These are phyloP conservation scores for Beauveria asiatica DNA, from an alignment of 2,329 filamentous ascomycete genomes.

Conservation along the genomic window DNA sequence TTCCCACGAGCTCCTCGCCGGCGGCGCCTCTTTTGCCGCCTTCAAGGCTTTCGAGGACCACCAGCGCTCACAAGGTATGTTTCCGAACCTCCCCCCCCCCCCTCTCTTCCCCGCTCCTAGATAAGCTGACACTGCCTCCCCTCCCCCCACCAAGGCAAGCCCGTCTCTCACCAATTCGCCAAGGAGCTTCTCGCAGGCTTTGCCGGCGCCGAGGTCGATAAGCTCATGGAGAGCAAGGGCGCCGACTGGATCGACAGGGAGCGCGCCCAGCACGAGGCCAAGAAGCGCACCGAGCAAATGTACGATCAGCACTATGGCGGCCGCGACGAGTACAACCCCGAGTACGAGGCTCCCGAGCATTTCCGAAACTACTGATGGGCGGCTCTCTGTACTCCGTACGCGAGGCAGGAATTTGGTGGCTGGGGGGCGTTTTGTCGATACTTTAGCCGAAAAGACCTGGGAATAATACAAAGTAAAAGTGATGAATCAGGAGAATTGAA, in stretches of 20 bases:
- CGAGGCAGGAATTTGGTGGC: too few relatives aligned
- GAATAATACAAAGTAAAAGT: conserved; percentile 1
- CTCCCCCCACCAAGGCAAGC: conserved; percentile 26
- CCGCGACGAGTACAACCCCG: conserved; percentile 45
- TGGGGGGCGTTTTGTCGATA: too few relatives aligned
- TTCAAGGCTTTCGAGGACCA: conserved; percentile 74
- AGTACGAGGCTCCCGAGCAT: conserved; percentile 1
- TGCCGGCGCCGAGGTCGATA: conserved; percentile 68
- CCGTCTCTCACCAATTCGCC: conserved; percentile 63
- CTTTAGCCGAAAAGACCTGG: neutral
- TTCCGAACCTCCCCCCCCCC: neutral
- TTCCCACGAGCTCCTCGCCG: conserved; percentile 66
- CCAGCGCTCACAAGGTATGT: conserved; percentile 58
- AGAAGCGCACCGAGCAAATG: conserved; percentile 47
- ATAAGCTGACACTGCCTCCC: too few relatives aligned
- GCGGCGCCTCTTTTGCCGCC: conserved; percentile 68
- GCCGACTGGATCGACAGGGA: conserved; percentile 49
- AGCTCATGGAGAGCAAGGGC: conserved; percentile 64
- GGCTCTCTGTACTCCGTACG: too few relatives aligned
- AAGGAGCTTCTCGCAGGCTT: conserved; percentile 69
- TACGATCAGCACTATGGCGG: conserved; percentile 55
- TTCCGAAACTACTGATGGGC: neutral
- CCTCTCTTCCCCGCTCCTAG: too few relatives aligned
- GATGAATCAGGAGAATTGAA: neutral
- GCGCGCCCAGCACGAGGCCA: conserved; percentile 50